These are phyloP conservation scores for Alternaria gaisen DNA, from an alignment of 2,329 filamentous ascomycete species.

Conservation along the genomic window DNA sequence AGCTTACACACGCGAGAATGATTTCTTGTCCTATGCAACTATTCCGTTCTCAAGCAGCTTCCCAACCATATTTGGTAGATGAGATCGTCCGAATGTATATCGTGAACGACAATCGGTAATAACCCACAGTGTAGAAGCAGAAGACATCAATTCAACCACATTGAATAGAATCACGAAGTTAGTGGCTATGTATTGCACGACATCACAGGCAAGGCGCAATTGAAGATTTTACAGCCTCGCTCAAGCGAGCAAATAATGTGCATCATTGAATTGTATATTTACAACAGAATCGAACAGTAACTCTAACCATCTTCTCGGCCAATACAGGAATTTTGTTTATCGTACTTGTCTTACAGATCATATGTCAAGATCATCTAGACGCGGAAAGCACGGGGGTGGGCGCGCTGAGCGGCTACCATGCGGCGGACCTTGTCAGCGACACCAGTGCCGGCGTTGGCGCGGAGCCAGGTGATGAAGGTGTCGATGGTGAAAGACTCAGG, in stretches of 20 bases:
- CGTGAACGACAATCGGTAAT: background rate
- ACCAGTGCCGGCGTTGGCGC: conserved; percentile 35
- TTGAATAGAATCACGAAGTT: background rate
- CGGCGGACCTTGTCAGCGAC: conserved; percentile 36
- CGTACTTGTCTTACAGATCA: background rate
- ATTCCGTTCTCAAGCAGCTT: background rate
- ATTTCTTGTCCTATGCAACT: background rate
- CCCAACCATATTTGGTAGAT: background rate
- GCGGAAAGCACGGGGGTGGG: conserved; percentile 42
- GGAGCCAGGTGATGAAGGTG: conserved; percentile 45
- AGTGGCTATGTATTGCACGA: background rate
- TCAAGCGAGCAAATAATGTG: conserved; percentile 22
- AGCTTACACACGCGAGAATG: background rate
- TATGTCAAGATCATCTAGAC: conserved; percentile 14
- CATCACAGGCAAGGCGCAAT: background rate
- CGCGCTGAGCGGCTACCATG: conserved; percentile 32
- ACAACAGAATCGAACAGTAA: conserved; percentile 38
- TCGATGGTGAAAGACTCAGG: conserved; percentile 46
- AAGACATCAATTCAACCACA: background rate
- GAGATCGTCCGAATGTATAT: background rate
- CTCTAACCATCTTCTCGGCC: conserved; percentile 9
- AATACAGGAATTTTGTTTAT: background rate
- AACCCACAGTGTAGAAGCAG: background rate
- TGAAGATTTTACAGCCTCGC: background rate
- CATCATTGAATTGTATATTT: conserved; percentile 40